phyloP scores from a whole-genome alignment of 768 basidiomycete species.

The Kwoniella dejecticola region DNA sequence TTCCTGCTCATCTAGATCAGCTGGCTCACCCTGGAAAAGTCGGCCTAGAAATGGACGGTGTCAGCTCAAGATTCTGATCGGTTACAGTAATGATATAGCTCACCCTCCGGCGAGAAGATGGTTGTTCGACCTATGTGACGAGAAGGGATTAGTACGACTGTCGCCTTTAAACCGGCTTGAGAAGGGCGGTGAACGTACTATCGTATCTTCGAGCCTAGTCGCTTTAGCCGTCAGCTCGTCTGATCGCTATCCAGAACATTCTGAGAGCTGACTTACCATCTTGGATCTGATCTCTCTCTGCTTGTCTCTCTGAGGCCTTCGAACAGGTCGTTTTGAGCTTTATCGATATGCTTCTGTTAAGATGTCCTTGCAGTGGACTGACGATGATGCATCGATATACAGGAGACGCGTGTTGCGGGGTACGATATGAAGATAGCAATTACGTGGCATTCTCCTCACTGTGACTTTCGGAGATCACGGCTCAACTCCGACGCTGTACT shows the following conservation, averaged over 20 bases:
- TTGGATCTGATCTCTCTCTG: neutral
- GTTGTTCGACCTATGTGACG: constrained; percentile 67
- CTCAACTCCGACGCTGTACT: too few species aligned
- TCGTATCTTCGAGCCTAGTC: constrained; percentile 87
- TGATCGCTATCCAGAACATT: neutral
- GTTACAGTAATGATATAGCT: too few species aligned
- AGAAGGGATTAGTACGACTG: constrained; percentile 33
- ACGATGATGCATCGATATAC: constrained; percentile 7
- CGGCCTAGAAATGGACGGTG: constrained; percentile 65
- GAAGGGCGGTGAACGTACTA: constrained; percentile 63
- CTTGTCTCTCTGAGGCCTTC: neutral
- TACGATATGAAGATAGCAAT: neutral
- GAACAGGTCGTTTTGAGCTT: too few species aligned
- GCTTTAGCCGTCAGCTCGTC: constrained; percentile 15
- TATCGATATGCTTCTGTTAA: too few species aligned
- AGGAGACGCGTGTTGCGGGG: constrained; percentile 4
- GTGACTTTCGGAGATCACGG: too few species aligned
- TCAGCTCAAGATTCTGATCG: constrained; percentile 8
- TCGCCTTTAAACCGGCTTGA: too few species aligned
- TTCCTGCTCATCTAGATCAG: too few species aligned
- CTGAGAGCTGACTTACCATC: neutral
- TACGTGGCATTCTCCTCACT: neutral
- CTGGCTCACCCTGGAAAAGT: constrained; percentile 83
- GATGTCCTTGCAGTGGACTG: too few species aligned
- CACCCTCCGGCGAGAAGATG: constrained; percentile 98